These are phyloP conservation scores for Vaccinium macrocarpon DNA, from an alignment of 148 eudicot genomes.

Conservation along the genomic window DNA sequence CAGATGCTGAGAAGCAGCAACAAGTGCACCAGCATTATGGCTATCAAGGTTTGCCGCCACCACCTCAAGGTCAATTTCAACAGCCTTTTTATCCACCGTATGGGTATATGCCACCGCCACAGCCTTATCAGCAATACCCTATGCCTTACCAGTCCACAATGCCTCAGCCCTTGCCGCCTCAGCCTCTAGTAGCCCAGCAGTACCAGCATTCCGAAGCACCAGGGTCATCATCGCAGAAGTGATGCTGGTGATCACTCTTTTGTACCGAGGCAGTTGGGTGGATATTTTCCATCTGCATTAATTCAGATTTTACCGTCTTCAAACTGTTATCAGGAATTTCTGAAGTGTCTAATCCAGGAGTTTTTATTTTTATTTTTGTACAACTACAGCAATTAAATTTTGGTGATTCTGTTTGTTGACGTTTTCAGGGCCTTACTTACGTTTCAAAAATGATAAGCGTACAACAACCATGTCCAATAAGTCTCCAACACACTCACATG, in stretches of 20 bases:
- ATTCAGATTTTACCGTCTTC: neutral
- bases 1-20: slow-evolving; percentile 43
- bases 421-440: neutral
- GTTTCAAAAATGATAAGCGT: no score
- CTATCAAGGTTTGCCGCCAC: slow-evolving; percentile 53
- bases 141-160: slow-evolving; percentile 40
- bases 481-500: no score
- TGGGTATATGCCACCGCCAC: slow-evolving; percentile 57
- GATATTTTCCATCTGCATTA: neutral
- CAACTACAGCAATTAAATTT: neutral
- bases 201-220: slow-evolving; percentile 31
- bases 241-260: neutral
- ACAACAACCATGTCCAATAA: no score
- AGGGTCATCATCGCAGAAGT: slow-evolving; percentile 23
- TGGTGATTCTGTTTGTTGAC: neutral
- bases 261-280: neutral
- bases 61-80: slow-evolving; percentile 55
- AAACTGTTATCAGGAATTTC: neutral
- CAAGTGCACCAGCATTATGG: slow-evolving; percentile 41
- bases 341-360: neutral
- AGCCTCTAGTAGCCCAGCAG: slow-evolving; percentile 29
- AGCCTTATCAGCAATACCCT: slow-evolving; percentile 66
- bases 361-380: neutral
- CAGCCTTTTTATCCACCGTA: slow-evolving; percentile 70
- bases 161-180: slow-evolving; percentile 30